Percentiles rank a stretch among this genome's conserved stretches.
These are phyloP conservation scores for Neoscytalidium dimidiatum DNA, from an alignment of 2,329 filamentous ascomycete genomes.

Conservation along the genomic window DNA sequence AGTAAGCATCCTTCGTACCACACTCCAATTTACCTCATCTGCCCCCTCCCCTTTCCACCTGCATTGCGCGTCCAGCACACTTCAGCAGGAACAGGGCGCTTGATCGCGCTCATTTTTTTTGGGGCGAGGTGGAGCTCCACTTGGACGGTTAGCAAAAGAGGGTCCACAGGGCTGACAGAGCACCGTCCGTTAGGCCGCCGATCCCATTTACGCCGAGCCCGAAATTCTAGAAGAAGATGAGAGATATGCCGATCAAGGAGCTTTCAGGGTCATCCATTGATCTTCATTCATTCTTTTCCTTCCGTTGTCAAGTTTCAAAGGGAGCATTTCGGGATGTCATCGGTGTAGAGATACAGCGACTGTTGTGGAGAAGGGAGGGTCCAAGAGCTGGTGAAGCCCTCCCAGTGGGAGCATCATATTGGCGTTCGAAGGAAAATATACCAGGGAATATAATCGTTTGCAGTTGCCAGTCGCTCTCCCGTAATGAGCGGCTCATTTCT, in stretches of 20 bases:
- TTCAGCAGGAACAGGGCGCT: slow-evolving; percentile 28
- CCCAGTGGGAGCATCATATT: not conserved
- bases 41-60: not conserved
- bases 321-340: not conserved
- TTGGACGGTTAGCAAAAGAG: not conserved
- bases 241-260: not conserved
- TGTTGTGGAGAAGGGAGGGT: not conserved
- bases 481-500: not conserved
- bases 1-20: slow-evolving; percentile 28
- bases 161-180: slow-evolving; percentile 6
- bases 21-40: not conserved
- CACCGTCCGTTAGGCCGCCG: slow-evolving; percentile 15
- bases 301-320: no score
- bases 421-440: slow-evolving; percentile 7
- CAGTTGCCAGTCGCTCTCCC: not conserved
- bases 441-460: not conserved
- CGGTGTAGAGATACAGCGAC: not conserved
- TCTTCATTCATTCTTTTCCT: not conserved
- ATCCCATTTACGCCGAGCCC: slow-evolving; percentile 22
- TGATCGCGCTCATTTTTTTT: slow-evolving; percentile 30
- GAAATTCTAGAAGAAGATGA: slow-evolving; percentile 16
- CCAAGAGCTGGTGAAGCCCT: slow-evolving; percentile 14
- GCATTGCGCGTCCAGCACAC: not conserved
- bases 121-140: slow-evolving; percentile 22
- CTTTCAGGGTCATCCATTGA: not conserved